These are phyloP conservation scores for Pterocarpus santalinus DNA, from an alignment of 306 rosid genomes.

Conservation along the genomic window DNA sequence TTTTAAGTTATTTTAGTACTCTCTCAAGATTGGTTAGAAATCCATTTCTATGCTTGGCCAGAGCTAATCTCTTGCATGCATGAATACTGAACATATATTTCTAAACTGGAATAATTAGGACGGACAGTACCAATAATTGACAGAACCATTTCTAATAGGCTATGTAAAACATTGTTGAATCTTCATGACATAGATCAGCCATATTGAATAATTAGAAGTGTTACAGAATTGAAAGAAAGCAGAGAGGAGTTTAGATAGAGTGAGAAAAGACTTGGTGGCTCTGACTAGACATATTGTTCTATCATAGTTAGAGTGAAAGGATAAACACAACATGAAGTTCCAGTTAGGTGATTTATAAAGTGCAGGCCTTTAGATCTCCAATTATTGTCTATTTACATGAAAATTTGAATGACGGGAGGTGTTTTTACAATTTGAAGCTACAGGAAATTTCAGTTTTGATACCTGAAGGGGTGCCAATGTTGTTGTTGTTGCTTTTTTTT, in stretches of 20 bases:
- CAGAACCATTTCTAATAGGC: neutral
- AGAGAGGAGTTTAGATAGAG: slow-evolving; percentile 16
- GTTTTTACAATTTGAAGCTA: slow-evolving; percentile 28
- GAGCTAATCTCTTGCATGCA: slow-evolving; percentile 38
- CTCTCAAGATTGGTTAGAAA: slow-evolving; percentile 18
- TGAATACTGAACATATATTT: slow-evolving; percentile 15
- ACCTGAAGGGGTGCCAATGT: neutral
- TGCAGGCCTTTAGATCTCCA: slow-evolving; percentile 20
- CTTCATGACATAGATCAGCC: neutral
- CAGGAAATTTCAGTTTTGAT: slow-evolving; percentile 20
- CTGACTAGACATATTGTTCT: slow-evolving; percentile 9
- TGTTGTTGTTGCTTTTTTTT: neutral
- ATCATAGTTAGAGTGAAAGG: neutral
- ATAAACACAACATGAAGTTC: slow-evolving; percentile 37
- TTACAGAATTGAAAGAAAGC: slow-evolving; percentile 21
- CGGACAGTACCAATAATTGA: neutral
- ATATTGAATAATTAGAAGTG: neutral
- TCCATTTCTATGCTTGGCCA: neutral
- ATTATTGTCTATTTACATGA: slow-evolving; percentile 7
- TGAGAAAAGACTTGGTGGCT: slow-evolving; percentile 7
- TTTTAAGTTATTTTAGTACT: neutral
- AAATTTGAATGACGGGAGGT: neutral
- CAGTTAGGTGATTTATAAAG: slow-evolving; percentile 17
- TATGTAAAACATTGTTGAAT: neutral
- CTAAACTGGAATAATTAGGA: slow-evolving; percentile 2